Conservation (phyloP, 2,329 filamentous ascomycete genomes). For the Keithomyces neogunnii region DNA sequence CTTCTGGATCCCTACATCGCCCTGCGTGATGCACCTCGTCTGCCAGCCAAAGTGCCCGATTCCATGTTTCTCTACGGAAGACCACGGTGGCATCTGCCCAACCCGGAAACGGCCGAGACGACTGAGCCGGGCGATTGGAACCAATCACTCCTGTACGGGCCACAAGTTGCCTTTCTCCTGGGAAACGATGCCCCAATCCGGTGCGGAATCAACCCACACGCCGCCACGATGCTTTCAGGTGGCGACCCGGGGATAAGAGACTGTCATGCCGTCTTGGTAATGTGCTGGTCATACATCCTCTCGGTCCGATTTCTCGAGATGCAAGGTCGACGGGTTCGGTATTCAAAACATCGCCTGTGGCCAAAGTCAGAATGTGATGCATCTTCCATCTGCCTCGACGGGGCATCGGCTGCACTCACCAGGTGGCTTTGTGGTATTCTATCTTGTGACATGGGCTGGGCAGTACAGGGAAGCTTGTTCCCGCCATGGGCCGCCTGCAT, state of each 20-base stretch:
- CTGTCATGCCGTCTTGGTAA: neutral
- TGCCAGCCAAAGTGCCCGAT: neutral
- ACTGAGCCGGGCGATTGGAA: neutral
- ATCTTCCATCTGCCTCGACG: neutral
- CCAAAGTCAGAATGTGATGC: neutral
- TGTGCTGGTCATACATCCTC: constrained; percentile 6
- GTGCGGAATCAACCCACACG: neutral
- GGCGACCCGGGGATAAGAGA: neutral
- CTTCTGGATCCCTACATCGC: neutral
- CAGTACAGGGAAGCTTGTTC: neutral
- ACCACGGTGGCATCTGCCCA: neutral
- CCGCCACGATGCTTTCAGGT: neutral
- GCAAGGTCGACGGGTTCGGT: neutral
- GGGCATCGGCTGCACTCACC: neutral
- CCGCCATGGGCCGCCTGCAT: neutral
- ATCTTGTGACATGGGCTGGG: neutral
- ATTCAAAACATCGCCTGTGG: neutral
- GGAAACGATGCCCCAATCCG: neutral
- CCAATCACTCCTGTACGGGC: neutral
- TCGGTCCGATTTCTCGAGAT: constrained; percentile 4
- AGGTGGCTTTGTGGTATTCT: neutral
- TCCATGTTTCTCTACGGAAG: neutral
- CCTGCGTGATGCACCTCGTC: neutral
- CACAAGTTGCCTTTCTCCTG: neutral
- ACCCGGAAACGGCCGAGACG: neutral